Evolutionary conservation across 768 basidiomycete species (phyloP).

Genomic region (Candolleomyces efflorescens): DNA sequence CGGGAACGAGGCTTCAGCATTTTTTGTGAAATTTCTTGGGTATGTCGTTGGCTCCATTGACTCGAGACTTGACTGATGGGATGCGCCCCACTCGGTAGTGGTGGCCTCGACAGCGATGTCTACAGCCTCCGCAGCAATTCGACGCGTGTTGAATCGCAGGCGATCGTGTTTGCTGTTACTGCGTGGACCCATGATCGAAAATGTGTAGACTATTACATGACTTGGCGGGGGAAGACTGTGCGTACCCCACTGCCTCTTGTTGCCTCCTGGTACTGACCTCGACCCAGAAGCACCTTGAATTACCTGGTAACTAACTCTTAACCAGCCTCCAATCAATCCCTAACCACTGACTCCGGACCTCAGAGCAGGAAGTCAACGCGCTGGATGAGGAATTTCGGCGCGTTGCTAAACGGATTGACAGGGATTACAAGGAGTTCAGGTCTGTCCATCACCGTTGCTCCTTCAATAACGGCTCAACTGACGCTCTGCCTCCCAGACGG

Average conservation of each 20-base stretch:
- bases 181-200: slow-evolving; percentile 34
- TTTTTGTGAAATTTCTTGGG: slow-evolving; percentile 39
- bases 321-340: not conserved
- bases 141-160: slow-evolving; percentile 19
- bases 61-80: not conserved
- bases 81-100: not conserved
- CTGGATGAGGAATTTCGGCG: slow-evolving; percentile 41
- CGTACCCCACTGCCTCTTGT: slow-evolving; percentile 11
- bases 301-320: not conserved
- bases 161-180: slow-evolving; percentile 44
- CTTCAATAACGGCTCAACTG: not conserved
- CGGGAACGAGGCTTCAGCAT: slow-evolving; percentile 36
- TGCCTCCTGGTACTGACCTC: not conserved
- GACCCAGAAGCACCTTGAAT: not conserved
- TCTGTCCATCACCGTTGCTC: slow-evolving; percentile 16
- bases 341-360: slow-evolving; percentile 12
- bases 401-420: slow-evolving; percentile 37
- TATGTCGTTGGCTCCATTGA: slow-evolving; percentile 17
- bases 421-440: slow-evolving; percentile 36
- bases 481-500: not conserved
- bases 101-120: slow-evolving; percentile 14
- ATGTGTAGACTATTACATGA: slow-evolving; percentile 48
- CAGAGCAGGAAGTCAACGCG: slow-evolving; percentile 21
- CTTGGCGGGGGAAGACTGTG: slow-evolving; percentile 42
- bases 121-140: slow-evolving; percentile 16